Conservation (phyloP, 345 rosid species). For the Camelina neglecta region DNA sequence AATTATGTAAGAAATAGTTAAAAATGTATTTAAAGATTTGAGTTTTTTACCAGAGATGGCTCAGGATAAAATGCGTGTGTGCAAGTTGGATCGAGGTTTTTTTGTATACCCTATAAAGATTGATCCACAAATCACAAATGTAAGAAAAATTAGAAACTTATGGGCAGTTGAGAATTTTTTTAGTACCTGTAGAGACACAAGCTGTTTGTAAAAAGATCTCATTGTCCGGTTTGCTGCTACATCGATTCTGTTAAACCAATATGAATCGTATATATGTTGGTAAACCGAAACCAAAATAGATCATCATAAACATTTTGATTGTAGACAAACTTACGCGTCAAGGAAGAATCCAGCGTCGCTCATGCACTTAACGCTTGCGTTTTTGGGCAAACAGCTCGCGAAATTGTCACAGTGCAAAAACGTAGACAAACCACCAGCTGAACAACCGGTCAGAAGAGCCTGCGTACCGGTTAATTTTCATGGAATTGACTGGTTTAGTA, state of each 20-base stretch:
- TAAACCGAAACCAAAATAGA: not conserved
- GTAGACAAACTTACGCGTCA: slow-evolving; percentile 60
- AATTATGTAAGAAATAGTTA: not conserved
- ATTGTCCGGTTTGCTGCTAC: slow-evolving; percentile 61
- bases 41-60: slow-evolving; percentile 66
- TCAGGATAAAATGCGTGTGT: slow-evolving; percentile 44
- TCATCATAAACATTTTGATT: not conserved
- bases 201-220: slow-evolving; percentile 63
- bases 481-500: slow-evolving; percentile 21
- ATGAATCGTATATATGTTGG: not conserved
- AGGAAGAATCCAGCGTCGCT: slow-evolving; percentile 97
- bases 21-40: not conserved
- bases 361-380: slow-evolving; percentile 81
- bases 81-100: slow-evolving; percentile 70
- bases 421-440: slow-evolving; percentile 92
- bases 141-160: not conserved
- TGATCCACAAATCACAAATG: not conserved
- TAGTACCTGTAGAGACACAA: slow-evolving; percentile 70
- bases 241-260: slow-evolving; percentile 65
- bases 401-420: slow-evolving; percentile 82
- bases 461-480: slow-evolving; percentile 25
- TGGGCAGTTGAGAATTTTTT: not conserved
- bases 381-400: slow-evolving; percentile 59
- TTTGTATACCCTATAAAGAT: slow-evolving; percentile 63
- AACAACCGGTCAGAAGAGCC: slow-evolving; percentile 99